Conservation (phyloP, 2,329 filamentous ascomycete genomes). For the Claviceps sp. region DNA sequence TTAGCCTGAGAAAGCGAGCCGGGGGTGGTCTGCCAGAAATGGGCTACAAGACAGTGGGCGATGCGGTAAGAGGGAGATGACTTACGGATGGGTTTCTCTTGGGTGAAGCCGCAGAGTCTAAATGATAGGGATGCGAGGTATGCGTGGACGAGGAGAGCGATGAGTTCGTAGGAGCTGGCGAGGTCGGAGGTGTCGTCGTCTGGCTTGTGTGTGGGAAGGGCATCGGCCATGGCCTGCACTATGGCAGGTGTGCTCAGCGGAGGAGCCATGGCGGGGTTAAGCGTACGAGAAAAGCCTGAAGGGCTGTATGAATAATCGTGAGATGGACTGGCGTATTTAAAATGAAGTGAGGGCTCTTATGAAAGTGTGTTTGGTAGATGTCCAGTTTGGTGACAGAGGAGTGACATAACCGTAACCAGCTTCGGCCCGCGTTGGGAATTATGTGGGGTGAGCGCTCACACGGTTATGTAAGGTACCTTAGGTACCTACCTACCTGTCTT, state of each 20-base stretch:
- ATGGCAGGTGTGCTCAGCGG: conserved; percentile 24
- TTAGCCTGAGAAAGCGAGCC: background rate
- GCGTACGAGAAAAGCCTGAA: too few relatives aligned
- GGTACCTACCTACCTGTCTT: too few relatives aligned
- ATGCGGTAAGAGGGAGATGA: background rate
- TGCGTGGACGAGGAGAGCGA: conserved; percentile 74
- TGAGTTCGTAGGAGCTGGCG: conserved; percentile 63
- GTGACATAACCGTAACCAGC: too few relatives aligned
- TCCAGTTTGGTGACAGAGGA: too few relatives aligned
- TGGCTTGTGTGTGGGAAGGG: conserved; percentile 39
- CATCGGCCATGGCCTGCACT: conserved; percentile 44
- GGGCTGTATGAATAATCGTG: too few relatives aligned
- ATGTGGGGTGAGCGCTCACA: too few relatives aligned
- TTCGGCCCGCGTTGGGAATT: too few relatives aligned
- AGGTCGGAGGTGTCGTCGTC: conserved; percentile 47
- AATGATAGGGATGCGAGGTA: conserved; percentile 74
- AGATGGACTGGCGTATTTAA: too few relatives aligned
- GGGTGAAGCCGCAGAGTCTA: conserved; percentile 66
- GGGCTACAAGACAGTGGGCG: background rate
- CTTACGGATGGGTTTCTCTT: conserved; percentile 62
- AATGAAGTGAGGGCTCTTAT: too few relatives aligned
- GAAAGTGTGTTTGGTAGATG: too few relatives aligned
- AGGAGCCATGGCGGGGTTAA: background rate
- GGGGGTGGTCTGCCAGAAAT: too few relatives aligned
- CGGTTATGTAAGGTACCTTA: too few relatives aligned